These are phyloP conservation scores for Lichenothelia convexa DNA, from an alignment of 495 filamentous ascomycete genomes.

Conservation along the genomic window DNA sequence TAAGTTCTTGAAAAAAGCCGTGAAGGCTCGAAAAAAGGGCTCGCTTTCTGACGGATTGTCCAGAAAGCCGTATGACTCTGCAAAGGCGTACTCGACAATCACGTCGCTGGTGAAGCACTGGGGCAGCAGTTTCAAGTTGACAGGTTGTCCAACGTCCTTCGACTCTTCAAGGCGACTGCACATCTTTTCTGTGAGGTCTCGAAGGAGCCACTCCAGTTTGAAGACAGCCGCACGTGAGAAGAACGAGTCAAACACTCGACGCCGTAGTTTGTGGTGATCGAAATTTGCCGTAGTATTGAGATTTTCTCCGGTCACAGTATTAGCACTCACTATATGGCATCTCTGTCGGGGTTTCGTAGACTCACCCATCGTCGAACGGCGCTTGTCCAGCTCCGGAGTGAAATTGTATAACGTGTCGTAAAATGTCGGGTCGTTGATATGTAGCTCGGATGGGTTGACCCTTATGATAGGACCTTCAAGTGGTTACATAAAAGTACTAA, in stretches of 20 bases:
- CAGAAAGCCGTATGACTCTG: conserved; percentile 15
- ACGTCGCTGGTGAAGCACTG: conserved; percentile 25
- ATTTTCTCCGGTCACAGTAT: no score
- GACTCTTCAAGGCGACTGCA: conserved; percentile 17
- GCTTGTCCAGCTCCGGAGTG: no score
- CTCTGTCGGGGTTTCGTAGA: no score
- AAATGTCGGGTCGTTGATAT: no score
- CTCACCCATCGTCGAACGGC: no score
- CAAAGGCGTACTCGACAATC: conserved; percentile 21
- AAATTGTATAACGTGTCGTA: no score
- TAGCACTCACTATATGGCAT: no score
- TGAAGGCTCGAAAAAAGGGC: no score
- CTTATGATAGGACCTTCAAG: no score
- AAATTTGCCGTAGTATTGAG: conserved; percentile 9
- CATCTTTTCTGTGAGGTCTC: conserved; percentile 17
- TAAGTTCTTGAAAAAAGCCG: no score
- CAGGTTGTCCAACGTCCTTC: not conserved
- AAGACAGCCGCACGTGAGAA: conserved; percentile 19
- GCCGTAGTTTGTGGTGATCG: conserved; percentile 15
- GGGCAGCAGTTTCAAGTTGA: conserved; percentile 4
- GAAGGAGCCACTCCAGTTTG: conserved; percentile 18
- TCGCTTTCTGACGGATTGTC: conserved; percentile 19
- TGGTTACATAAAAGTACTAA: no score
- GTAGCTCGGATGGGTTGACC: no score
- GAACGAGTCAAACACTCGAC: conserved; percentile 18